Evolutionary conservation across 2,329 filamentous ascomycete genomes (phyloP).

Genomic region (Monosporascus ibericus): DNA sequence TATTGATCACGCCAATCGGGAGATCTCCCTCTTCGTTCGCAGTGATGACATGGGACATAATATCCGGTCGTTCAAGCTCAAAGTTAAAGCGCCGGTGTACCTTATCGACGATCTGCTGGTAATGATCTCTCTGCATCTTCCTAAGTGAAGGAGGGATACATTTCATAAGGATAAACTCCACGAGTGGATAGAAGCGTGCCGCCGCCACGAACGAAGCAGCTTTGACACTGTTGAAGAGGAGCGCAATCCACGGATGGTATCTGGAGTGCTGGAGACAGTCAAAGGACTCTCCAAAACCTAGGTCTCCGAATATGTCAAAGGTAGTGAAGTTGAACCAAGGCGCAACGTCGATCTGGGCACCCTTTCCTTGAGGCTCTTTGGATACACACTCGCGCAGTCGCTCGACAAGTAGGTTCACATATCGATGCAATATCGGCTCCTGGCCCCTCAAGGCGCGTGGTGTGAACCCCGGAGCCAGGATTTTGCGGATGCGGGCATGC

Average conservation of each 20-base stretch:
- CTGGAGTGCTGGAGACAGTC: constrained; percentile 22
- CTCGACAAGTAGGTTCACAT: constrained; percentile 21
- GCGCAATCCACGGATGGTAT: constrained; percentile 20
- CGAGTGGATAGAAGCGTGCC: constrained; percentile 15
- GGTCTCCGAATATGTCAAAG: constrained; percentile 31
- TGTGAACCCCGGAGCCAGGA: constrained; percentile 19
- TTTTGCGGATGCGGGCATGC: constrained; percentile 17
- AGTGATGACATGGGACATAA: constrained; percentile 21
- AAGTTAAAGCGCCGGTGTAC: constrained; percentile 19
- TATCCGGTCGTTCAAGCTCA: constrained; percentile 20
- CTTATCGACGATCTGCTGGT: constrained; percentile 21
- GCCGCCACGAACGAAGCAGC: constrained; percentile 14
- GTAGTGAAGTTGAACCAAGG: constrained; percentile 26
- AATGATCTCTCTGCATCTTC: constrained; percentile 16
- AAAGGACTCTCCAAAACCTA: constrained; percentile 27
- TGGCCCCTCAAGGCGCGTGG: constrained; percentile 20
- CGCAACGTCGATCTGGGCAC: constrained; percentile 8
- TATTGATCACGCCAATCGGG: constrained; percentile 21
- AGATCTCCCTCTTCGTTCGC: constrained; percentile 10
- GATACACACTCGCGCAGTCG: constrained; percentile 9
- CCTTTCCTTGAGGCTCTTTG: neutral
- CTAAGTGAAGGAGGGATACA: constrained; percentile 11
- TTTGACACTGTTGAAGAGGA: constrained; percentile 20
- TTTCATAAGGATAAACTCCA: constrained; percentile 12
- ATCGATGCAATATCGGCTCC: constrained; percentile 20